Base-by-base conservation (phyloP, 495 filamentous ascomycete genomes). In the Aspergillus homomorphus region DNA sequence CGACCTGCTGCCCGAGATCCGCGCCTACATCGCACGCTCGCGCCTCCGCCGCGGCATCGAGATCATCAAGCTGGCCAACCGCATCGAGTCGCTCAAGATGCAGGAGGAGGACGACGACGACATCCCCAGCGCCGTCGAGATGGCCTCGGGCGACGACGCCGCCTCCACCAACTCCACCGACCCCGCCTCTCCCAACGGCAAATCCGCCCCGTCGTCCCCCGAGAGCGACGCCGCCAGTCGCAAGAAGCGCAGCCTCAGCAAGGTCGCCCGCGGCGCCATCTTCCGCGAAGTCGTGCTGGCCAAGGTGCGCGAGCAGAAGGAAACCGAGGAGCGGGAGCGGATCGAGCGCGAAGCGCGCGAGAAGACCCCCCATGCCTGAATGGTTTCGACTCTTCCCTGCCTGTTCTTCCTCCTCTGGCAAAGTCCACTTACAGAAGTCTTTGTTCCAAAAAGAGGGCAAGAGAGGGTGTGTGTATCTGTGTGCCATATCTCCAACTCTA, bases 261-360 rank as follows among this genome's bases (percentile, higher is more conserved):
- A 84, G 63, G 76, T 89, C 64, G 91, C 92, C 58, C 90, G 89
- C 67, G 87, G 89, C 26, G 94, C 91, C 24, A 97, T 98, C 67
- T 98, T 98, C 82, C 83, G 90, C 57, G 94, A 97, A 69, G 90
- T 98, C n/a, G 95, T 98, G 1, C 78, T 98, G 18, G 95, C 94
- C 51, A 98, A 98, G 77, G 92, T 97, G 21, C 83, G 88, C 44
- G 93, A 98, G 70, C 88, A 88, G 82, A 97, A 96, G 81, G 87
- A 90, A 62, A 78, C 87, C 57, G 89, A 96, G 67, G 86, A 92
- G 71, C 83, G 84, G 33, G 77, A 86, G 61, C 85, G 85, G 71
- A 73, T 88, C 5, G 85, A 86, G 64, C 84, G 69, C 24, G 73
- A 76, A 50, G 80, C 75, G 15, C 72, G 78, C 22, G 76, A 77